phyloP scores from a whole-genome alignment of 2,329 filamentous ascomycete species.

The Bipolaris oryzae region DNA sequence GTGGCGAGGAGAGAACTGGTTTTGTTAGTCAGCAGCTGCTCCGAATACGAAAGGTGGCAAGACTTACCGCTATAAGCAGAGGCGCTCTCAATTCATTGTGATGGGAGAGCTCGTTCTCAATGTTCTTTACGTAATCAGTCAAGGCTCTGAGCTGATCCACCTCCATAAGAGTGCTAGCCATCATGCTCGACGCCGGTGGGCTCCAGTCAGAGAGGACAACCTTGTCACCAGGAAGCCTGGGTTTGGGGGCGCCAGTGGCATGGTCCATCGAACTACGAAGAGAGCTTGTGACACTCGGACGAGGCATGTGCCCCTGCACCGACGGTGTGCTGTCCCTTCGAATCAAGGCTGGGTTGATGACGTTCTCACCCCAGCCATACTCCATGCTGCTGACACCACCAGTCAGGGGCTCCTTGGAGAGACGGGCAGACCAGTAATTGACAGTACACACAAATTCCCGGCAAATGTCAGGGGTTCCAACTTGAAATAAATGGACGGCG shows the following conservation, averaged over 20 bases:
- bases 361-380: constrained; percentile 90
- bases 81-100: constrained; percentile 88
- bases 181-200: constrained; percentile 88
- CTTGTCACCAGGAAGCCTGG: constrained; percentile 81
- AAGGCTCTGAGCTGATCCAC: constrained; percentile 79
- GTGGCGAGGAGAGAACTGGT: constrained; percentile 78
- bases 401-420: constrained; percentile 90
- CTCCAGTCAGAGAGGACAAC: constrained; percentile 86
- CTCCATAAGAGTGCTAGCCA: constrained; percentile 78
- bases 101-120: constrained; percentile 81
- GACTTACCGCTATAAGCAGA: constrained; percentile 77
- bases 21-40: constrained; percentile 17
- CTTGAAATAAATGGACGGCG: constrained; percentile 97
- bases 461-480: constrained; percentile 91
- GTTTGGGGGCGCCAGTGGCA: constrained; percentile 61
- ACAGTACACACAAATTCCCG: constrained; percentile 92
- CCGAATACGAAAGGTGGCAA: neutral
- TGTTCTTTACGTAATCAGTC: constrained; percentile 77
- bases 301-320: constrained; percentile 45
- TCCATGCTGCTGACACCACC: constrained; percentile 97
- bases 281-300: constrained; percentile 65
- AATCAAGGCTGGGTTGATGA: constrained; percentile 67
- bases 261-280: constrained; percentile 65
- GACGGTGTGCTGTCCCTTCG: constrained; percentile 46
- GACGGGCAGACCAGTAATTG: constrained; percentile 95